These are phyloP conservation scores for Starmerella etchellsii DNA, from an alignment of 805 yeast genomes.

Conservation along the genomic window DNA sequence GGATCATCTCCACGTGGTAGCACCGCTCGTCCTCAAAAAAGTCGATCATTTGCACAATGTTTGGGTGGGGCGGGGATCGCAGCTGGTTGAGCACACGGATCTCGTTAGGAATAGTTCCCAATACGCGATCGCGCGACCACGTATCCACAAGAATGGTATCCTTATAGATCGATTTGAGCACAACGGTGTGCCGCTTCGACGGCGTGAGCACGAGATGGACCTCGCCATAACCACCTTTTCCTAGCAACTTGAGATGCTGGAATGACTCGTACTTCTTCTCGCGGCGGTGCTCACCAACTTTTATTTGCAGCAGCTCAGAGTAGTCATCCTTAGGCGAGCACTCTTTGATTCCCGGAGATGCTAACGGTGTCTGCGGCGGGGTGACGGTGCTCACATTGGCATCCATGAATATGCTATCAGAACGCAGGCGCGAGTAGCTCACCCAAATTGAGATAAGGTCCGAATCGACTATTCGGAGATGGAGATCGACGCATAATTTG, in stretches of 20 bases:
- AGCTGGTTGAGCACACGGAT: constrained; percentile 84
- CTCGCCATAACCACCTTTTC: constrained; percentile 95
- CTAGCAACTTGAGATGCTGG: constrained; percentile 59
- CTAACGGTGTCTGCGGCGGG: constrained; percentile 3
- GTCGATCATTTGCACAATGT: constrained; percentile 72
- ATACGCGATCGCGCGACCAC: constrained; percentile 83
- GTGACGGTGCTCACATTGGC: neutral
- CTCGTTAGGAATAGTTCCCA: constrained; percentile 95
- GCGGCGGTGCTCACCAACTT: constrained; percentile 56
- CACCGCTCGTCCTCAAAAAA: constrained; percentile 85
- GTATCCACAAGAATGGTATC: constrained; percentile 91
- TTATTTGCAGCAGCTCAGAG: constrained; percentile 22
- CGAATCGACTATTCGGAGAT: constrained; percentile 53
- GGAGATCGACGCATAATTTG: constrained; percentile 53
- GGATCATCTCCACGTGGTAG: constrained; percentile 83
- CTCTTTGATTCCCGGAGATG: neutral
- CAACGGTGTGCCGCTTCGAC: constrained; percentile 51
- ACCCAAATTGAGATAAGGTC: constrained; percentile 66
- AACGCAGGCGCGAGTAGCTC: constrained; percentile 45
- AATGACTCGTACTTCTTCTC: constrained; percentile 63
- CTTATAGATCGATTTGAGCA: constrained; percentile 72
- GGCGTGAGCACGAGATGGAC: constrained; percentile 50
- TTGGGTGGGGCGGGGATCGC: constrained; percentile 61
- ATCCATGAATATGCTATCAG: neutral
- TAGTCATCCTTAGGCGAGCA: constrained; percentile 1